Percentiles rank a stretch among this genome's conserved stretches.
These are phyloP conservation scores for Scenedesmus sp. DNA, from an alignment of 163 green algal species.

Conservation along the genomic window DNA sequence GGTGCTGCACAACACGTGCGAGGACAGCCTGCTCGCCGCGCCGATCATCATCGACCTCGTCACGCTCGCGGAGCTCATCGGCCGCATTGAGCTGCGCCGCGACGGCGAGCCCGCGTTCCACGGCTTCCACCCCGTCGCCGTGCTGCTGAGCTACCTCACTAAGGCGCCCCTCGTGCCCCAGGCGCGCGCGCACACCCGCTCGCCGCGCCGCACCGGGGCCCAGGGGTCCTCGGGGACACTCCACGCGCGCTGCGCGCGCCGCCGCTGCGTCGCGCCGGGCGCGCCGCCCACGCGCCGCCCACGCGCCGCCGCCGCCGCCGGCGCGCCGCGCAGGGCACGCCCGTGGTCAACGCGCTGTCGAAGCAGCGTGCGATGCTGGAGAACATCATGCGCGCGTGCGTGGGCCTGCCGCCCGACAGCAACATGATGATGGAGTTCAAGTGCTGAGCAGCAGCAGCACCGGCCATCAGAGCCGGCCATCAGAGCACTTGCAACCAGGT, in stretches of 20 bases:
- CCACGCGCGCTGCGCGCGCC: no score
- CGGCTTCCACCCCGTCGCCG: conserved; percentile 92
- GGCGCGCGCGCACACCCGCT: no score
- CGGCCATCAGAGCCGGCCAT: no score
- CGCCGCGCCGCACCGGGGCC: no score
- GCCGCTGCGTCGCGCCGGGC: no score
- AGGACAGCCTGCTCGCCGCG: conserved; percentile 96
- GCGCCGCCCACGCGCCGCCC: neutral
- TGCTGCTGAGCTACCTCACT: conserved; percentile 97
- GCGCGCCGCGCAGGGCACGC: conserved; percentile 87
- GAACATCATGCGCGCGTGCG: conserved; percentile 96
- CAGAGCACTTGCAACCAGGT: no score
- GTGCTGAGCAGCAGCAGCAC: no score
- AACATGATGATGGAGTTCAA: conserved; percentile 89
- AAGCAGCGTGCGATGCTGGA: conserved; percentile 98
- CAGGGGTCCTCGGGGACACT: no score
- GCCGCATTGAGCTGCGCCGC: conserved; percentile 88
- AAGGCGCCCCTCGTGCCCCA: conserved; percentile 95
- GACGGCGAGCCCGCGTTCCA: conserved; percentile 79
- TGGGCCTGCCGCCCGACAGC: conserved; percentile 95
- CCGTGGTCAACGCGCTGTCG: conserved; percentile 96
- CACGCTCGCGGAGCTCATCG: conserved; percentile 95
- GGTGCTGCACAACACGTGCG: conserved; percentile 99
- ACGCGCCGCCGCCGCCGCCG: conserved; percentile 69
- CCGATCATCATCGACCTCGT: conserved; percentile 99